Percentiles rank a stretch among this genome's conserved stretches.
These are phyloP conservation scores for Xanthoceras sorbifolium DNA, from an alignment of 345 rosid species.

Conservation along the genomic window DNA sequence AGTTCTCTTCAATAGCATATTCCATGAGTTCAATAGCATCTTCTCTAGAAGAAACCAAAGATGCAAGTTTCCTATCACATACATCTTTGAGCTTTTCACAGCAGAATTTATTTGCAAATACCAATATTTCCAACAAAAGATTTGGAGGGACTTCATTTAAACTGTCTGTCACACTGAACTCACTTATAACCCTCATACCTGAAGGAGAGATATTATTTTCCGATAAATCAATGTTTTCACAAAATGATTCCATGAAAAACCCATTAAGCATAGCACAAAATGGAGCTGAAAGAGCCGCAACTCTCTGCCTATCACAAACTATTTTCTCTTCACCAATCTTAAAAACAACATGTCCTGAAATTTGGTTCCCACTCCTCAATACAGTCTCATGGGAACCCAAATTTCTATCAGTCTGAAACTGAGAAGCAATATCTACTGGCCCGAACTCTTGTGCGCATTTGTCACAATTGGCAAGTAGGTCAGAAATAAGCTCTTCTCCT, in stretches of 20 bases:
- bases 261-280: constrained; percentile 94
- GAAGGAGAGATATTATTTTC: constrained; percentile 69
- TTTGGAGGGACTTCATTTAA: constrained; percentile 55
- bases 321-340: constrained; percentile 76
- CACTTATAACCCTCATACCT: constrained; percentile 68
- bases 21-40: constrained; percentile 92
- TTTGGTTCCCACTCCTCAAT: constrained; percentile 31
- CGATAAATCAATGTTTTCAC: constrained; percentile 83
- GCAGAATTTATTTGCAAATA: constrained; percentile 91
- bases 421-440: constrained; percentile 64
- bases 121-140: constrained; percentile 75
- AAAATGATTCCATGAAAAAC: constrained; percentile 74
- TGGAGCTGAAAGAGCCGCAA: constrained; percentile 85
- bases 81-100: constrained; percentile 88
- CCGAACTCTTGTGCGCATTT: constrained; percentile 74
- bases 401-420: constrained; percentile 40
- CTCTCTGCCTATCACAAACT: constrained; percentile 74
- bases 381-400: constrained; percentile 39
- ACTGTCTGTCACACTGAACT: constrained; percentile 66
- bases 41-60: constrained; percentile 61
- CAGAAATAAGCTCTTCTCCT: constrained; percentile 86
- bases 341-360: constrained; percentile 53
- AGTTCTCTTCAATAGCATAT: constrained; percentile 78
- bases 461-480: constrained; percentile 77
- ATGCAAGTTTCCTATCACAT: constrained; percentile 86